Evolutionary conservation across 495 filamentous ascomycete species (phyloP), one percentile per base, ranked within the genome.

Genomic region (Cryomyces minteri): DNA sequence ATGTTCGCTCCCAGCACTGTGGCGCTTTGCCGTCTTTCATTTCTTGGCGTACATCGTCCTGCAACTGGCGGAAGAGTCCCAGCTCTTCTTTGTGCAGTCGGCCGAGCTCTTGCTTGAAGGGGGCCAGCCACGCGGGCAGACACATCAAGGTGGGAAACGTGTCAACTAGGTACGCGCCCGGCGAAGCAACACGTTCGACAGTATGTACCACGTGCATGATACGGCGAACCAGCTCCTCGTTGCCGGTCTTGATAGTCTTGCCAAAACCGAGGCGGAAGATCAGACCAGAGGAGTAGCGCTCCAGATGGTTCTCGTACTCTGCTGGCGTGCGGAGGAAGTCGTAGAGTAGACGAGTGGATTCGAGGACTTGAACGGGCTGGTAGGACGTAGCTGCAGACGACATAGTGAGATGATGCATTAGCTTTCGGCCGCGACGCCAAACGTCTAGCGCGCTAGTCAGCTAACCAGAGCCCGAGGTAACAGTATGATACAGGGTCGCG

Each of bases 261-360:
- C 62, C 62, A 29, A 54, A 67, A 0, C 45, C 60, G 8, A 57
- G 49, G 2, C 58, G 56, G 30, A 64, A 54, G 34, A 64, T 57
- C n/a, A 67, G 44, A 31, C 54, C 55, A 5, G 56, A 42, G 8
- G 62, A 44, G 38, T 58, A 67, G 18, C 63, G 54, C 40, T 60
- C 51, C 41, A 67, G 47, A 41, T 59, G 55, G 39, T 43, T 50
- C 40, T 64, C 54, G 36, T 61, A 67, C 28, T 49, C 41, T 4
- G 43, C 43, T 40, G 58, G 55, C 5, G 54, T 34, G 4, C 43
- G 32, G 4, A 63, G 50, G n/a, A 63, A 45, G 25, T 57, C 56
- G 2, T 48, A 32, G 4, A 63, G 38, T n/a, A 59, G 59, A 4
- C 70, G 50, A 12, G 65, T 67, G 41, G 66, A 69, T 54, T 73